These are phyloP conservation scores for Biscogniauxia mediterranea DNA, from an alignment of 2,329 filamentous ascomycete genomes.

Conservation along the genomic window DNA sequence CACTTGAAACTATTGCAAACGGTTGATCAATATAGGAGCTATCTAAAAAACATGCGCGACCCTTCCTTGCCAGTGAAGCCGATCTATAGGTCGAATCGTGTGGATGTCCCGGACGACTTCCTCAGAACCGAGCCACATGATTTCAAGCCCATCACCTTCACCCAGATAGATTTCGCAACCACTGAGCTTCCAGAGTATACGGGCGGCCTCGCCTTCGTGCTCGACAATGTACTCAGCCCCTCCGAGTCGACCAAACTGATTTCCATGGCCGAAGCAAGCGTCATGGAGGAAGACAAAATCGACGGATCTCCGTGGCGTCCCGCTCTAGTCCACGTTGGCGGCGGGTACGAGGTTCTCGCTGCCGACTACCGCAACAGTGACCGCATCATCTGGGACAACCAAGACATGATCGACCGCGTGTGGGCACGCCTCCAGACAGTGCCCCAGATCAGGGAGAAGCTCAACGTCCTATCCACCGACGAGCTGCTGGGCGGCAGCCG, in stretches of 20 bases:
- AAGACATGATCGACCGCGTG: conserved; percentile 59
- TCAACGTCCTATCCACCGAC: conserved; percentile 29
- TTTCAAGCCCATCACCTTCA: conserved; percentile 43
- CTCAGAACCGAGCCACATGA: conserved; percentile 43
- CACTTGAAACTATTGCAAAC: no score
- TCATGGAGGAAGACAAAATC: conserved; percentile 44
- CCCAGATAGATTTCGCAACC: conserved; percentile 52
- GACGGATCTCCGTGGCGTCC: conserved; percentile 55
- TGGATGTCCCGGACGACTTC: conserved; percentile 45
- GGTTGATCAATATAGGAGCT: background rate
- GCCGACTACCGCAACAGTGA: conserved; percentile 65
- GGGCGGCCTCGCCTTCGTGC: conserved; percentile 55
- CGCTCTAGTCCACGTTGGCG: conserved; percentile 66
- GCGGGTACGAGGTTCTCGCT: conserved; percentile 56
- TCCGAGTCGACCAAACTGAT: conserved; percentile 61
- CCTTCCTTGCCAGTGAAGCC: conserved; percentile 25
- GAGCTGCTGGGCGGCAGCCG: conserved; percentile 31
- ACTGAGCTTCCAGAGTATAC: conserved; percentile 52
- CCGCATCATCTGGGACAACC: conserved; percentile 73
- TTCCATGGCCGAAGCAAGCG: conserved; percentile 49
- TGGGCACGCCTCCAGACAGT: conserved; percentile 54
- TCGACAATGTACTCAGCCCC: conserved; percentile 63
- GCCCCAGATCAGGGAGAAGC: background rate
- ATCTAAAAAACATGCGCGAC: conserved; percentile 1
- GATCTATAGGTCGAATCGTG: conserved; percentile 35